Evolutionary conservation across 805 yeast genomes (phyloP).

Genomic region (Wickerhamiella siamensis): DNA sequence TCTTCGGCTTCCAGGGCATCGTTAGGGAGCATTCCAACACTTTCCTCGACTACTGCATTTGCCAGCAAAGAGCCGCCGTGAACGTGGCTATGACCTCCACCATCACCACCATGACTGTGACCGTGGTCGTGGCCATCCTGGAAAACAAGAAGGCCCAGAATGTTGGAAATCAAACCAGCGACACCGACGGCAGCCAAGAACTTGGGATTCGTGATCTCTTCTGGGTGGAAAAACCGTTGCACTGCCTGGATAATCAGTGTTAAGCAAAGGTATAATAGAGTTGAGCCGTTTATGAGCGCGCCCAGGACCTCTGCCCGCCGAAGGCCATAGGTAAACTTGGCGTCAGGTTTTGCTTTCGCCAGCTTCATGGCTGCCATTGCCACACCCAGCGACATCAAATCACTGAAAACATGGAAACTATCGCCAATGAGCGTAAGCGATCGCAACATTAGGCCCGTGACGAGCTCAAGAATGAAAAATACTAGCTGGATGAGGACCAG

Average conservation of each 20-base stretch:
- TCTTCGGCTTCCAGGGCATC: conserved; percentile 16
- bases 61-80: conserved; percentile 4
- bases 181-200: conserved; percentile 69
- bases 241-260: conserved; percentile 86
- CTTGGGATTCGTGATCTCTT: conserved; percentile 64
- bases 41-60: conserved; percentile 6
- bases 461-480: conserved; percentile 75
- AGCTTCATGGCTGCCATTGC: conserved; percentile 96
- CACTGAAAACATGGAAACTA: conserved; percentile 95
- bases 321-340: conserved; percentile 93
- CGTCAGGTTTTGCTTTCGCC: conserved; percentile 70
- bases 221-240: conserved; percentile 75
- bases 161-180: conserved; percentile 70
- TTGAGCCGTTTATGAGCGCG: conserved; percentile 87
- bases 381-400: conserved; percentile 72
- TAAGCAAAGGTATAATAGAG: conserved; percentile 79
- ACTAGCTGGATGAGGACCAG: conserved; percentile 61
- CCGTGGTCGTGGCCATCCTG: conserved; percentile 67
- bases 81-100: conserved; percentile 21
- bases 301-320: conserved; percentile 95
- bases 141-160: conserved; percentile 72
- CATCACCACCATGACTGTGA: conserved; percentile 34
- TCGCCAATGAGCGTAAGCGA: conserved; percentile 92
- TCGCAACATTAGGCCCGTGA: conserved; percentile 69
- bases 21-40: conserved; percentile 2